phyloP scores from a whole-genome alignment of 805 yeast species.

The Kodamaea lidongshanica region DNA sequence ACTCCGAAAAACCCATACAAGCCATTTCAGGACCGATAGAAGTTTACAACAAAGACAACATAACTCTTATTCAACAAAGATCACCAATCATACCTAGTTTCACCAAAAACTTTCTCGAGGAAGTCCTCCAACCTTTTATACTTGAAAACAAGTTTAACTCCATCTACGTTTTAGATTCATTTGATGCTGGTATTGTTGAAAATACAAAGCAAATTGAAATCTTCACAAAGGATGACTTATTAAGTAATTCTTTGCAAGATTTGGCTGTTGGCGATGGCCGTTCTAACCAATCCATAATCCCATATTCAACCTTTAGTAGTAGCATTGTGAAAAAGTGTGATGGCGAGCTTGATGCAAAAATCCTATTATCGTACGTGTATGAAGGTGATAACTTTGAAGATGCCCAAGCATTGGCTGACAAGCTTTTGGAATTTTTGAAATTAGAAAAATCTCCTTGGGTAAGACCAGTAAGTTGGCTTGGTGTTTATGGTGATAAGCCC shows the following conservation, averaged over 20 bases:
- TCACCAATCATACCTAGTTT: conserved; percentile 76
- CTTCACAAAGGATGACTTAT: conserved; percentile 25
- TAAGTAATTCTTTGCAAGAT: conserved; percentile 25
- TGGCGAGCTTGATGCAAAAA: conserved; percentile 21
- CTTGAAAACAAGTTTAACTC: conserved; percentile 31
- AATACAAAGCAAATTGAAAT: conserved; percentile 20
- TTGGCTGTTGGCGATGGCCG: conserved; percentile 16
- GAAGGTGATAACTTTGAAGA: conserved; percentile 87
- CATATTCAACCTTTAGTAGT: conserved; percentile 6
- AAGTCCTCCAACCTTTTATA: conserved; percentile 48
- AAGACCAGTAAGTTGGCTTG: conserved; percentile 75
- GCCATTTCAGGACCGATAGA: conserved; percentile 62
- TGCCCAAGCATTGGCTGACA: conserved; percentile 48
- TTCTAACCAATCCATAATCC: conserved; percentile 11
- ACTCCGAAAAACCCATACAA: conserved; percentile 5
- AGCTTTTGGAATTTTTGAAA: conserved; percentile 23
- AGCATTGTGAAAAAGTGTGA: conserved; percentile 5
- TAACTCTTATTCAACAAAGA: conserved; percentile 71
- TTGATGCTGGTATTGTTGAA: conserved; percentile 53
- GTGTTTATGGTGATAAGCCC: conserved; percentile 73
- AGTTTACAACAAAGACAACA: conserved; percentile 39
- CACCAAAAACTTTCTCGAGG: conserved; percentile 42
- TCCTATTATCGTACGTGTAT: conserved; percentile 59
- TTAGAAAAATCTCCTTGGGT: conserved; percentile 29
- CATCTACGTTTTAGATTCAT: conserved; percentile 63